Conservation (phyloP, 106 monocot genomes). For the Acorus gramineus region DNA sequence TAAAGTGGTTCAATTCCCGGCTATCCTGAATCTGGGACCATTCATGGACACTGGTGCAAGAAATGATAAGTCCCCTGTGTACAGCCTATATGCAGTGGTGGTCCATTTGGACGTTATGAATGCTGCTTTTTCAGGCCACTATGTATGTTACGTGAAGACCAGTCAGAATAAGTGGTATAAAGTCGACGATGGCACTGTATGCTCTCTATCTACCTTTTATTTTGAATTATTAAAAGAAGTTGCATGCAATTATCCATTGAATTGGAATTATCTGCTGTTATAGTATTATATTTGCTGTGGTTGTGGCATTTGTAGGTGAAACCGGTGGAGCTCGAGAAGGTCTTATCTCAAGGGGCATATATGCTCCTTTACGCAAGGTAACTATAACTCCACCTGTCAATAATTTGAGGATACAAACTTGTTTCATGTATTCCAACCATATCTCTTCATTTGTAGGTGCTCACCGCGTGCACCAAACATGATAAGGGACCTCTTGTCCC, state of each 20-base stretch:
- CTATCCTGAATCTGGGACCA: constrained; percentile 47
- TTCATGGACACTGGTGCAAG: constrained; percentile 47
- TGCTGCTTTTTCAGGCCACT: constrained; percentile 90
- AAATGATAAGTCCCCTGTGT: constrained; percentile 55
- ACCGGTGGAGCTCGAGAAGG: constrained; percentile 48
- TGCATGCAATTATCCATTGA: too few relatives aligned
- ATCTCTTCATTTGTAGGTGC: constrained; percentile 17
- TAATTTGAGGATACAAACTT: neutral
- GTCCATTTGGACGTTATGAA: constrained; percentile 77
- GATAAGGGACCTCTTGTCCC: constrained; percentile 9
- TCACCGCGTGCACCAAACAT: constrained; percentile 52
- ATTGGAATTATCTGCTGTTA: too few relatives aligned
- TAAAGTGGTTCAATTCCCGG: constrained; percentile 66
- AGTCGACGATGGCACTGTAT: constrained; percentile 77
- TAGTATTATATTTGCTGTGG: neutral
- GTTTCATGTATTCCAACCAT: neutral
- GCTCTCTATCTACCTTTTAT: neutral
- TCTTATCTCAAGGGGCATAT: constrained; percentile 56
- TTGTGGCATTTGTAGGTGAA: constrained; percentile 32
- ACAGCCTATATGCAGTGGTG: constrained; percentile 82
- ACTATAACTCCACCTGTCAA: neutral
- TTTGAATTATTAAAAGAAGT: neutral
- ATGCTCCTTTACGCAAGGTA: constrained; percentile 82
- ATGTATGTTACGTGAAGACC: constrained; percentile 78
- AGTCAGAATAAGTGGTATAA: constrained; percentile 66